Conservation (phyloP, 2,329 filamentous ascomycete species). For the Phoma sp. region DNA sequence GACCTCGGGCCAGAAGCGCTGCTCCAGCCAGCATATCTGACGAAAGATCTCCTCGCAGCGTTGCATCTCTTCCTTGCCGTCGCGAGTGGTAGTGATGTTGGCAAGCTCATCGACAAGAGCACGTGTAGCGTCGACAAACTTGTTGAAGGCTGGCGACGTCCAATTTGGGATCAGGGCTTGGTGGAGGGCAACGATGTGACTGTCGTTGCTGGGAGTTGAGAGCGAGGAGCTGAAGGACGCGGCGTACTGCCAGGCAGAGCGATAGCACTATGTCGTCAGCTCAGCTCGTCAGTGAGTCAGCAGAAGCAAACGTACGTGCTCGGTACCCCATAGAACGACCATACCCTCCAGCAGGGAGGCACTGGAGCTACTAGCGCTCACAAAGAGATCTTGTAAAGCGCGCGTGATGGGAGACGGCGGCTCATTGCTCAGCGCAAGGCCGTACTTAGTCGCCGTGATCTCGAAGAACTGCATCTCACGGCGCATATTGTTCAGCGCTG, state of each 20-base stretch:
- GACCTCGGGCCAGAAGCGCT: constrained; percentile 58
- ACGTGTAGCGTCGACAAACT: constrained; percentile 58
- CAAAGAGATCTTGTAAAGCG: constrained; percentile 65
- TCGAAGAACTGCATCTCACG: constrained; percentile 73
- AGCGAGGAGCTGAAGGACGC: constrained; percentile 51
- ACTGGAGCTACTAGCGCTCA: constrained; percentile 60
- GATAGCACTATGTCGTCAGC: constrained; percentile 50
- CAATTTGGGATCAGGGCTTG: constrained; percentile 60
- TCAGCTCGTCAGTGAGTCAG: background rate
- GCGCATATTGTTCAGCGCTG: constrained; percentile 69
- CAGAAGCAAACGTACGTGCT: constrained; percentile 56
- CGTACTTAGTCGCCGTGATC: constrained; percentile 66
- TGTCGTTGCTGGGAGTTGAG: constrained; percentile 47
- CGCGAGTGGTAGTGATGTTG: constrained; percentile 54
- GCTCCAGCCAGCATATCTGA: constrained; percentile 57
- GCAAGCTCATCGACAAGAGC: constrained; percentile 58
- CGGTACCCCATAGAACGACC: constrained; percentile 78
- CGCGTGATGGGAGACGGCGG: constrained; percentile 57
- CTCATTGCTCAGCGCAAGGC: constrained; percentile 58
- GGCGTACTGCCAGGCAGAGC: constrained; percentile 57
- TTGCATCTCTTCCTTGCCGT: constrained; percentile 56
- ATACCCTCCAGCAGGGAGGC: constrained; percentile 69
- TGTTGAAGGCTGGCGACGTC: constrained; percentile 57
- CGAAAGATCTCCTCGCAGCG: constrained; percentile 56
- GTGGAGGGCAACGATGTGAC: constrained; percentile 56